Evolutionary conservation across 2,329 filamentous ascomycete genomes (phyloP).

Genomic region (Aspergillus oerlinghausenensis): DNA sequence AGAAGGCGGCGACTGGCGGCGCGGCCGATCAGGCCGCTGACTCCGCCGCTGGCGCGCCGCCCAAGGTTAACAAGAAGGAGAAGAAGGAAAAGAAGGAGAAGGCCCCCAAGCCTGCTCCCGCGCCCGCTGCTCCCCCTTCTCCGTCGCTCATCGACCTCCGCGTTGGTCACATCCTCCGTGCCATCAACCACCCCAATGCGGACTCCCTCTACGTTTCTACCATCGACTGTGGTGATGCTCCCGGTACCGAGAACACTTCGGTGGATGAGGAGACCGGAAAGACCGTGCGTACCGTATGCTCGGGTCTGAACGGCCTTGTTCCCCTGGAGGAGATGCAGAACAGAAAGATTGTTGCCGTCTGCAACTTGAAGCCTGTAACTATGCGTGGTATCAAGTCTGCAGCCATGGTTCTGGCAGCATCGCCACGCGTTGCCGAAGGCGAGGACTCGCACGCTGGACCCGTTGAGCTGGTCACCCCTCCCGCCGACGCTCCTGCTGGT

Average conservation of each 20-base stretch:
- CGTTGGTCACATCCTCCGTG: slow-evolving; percentile 95
- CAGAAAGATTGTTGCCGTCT: slow-evolving; percentile 90
- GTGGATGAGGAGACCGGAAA: slow-evolving; percentile 77
- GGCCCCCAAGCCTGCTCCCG: slow-evolving; percentile 66
- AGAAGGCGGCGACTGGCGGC: slow-evolving; percentile 41
- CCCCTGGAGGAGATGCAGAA: slow-evolving; percentile 95
- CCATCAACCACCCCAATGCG: slow-evolving; percentile 90
- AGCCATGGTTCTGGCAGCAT: slow-evolving; percentile 94
- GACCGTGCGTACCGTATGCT: slow-evolving; percentile 91
- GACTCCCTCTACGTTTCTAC: slow-evolving; percentile 95
- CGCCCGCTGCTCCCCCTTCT: slow-evolving; percentile 70
- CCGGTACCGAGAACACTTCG: slow-evolving; percentile 80
- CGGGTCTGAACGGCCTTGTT: slow-evolving; percentile 86
- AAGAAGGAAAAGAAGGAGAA: slow-evolving; percentile 75
- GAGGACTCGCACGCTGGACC: slow-evolving; percentile 83
- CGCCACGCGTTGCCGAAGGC: slow-evolving; percentile 74
- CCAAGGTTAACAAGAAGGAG: slow-evolving; percentile 48
- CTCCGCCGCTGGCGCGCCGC: slow-evolving; percentile 22
- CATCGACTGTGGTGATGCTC: slow-evolving; percentile 85
- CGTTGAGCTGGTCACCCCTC: slow-evolving; percentile 86
- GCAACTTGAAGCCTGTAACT: slow-evolving; percentile 98
- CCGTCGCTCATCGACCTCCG: slow-evolving; percentile 88
- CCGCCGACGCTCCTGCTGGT: slow-evolving; percentile 71
- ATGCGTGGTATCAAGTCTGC: slow-evolving; percentile 83
- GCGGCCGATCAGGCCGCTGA: slow-evolving; percentile 51